Evolutionary conservation across 306 rosid species (phyloP), one percentile per base, ranked within the genome.

Genomic region (Lathyrus aphaca): DNA sequence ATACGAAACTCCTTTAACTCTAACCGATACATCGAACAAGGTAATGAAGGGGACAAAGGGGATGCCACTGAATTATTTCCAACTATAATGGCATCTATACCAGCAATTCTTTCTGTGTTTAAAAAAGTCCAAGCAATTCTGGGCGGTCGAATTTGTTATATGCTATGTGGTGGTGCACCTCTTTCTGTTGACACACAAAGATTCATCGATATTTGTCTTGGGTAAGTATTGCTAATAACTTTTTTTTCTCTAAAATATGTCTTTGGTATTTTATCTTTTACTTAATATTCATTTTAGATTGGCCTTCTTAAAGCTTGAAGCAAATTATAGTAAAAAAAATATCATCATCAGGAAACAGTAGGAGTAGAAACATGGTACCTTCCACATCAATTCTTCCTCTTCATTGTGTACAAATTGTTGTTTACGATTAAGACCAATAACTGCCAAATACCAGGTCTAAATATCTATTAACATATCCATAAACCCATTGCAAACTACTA

Each of bases 121-220:
- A 91, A 77, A 77, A 95, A 91, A 82, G 91, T 95, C 73, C 94
- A 72, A 45, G 96, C 96, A 48, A 77, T 91, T 82, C 77, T 95
- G 43, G 99, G 99, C 65, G 97, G 99, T n/a, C 88, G 64, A 21
- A 79, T 95, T 51, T 96, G 96, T 42, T 91, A 78, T 79, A 69
- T 95, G 74, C 84, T 91, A 30, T 95, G 92, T 73, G 99, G 99
- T 39, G 99, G 99, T 71, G 99, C 99, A 72, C 99, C 99, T 67
- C 97, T 94, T 55, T 89, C 99, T 57, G 76, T 72, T 56, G 95
- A 89, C 78, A 84, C 96, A 79, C 99, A 95, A 80, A 89, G 96
- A 84, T 95, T 95, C 85, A 95, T 95, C 91, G 91, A 91, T 79
- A 91, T 95, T 65, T 95, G 99, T 83, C 85, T 95, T 63, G 91